Conservation (phyloP, 1,139 yeast species). For the Spencermartinsiella ligniputridi region DNA sequence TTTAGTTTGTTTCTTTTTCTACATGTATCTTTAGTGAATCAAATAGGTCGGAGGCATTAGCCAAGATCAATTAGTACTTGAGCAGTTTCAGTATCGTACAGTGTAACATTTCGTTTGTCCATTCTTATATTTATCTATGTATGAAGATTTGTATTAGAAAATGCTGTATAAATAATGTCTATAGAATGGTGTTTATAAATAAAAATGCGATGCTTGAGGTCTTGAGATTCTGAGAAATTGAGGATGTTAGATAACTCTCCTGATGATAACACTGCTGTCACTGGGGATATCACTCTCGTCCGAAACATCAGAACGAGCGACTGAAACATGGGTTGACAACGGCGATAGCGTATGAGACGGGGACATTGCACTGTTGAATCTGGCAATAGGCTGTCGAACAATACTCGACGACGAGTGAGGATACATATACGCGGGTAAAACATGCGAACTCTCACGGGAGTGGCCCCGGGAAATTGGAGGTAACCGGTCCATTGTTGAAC, state of each 20-base stretch:
- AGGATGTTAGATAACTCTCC: not conserved
- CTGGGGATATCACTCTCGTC: slow-evolving; percentile 1
- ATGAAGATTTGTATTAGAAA: too few relatives aligned
- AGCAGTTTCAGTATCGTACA: too few relatives aligned
- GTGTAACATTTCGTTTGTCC: too few relatives aligned
- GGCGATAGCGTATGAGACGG: not conserved
- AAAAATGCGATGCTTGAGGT: too few relatives aligned
- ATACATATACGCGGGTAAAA: not conserved
- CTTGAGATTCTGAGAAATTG: too few relatives aligned
- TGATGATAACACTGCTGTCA: not conserved
- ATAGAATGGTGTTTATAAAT: too few relatives aligned
- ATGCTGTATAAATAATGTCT: too few relatives aligned
- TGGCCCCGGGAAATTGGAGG: not conserved
- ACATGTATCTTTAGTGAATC: not conserved
- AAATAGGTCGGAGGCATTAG: too few relatives aligned
- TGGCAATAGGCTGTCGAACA: not conserved
- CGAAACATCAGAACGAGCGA: not conserved
- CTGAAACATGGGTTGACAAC: not conserved
- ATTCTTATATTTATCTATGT: too few relatives aligned
- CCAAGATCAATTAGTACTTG: too few relatives aligned
- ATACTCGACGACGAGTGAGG: not conserved
- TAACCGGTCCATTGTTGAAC: not conserved
- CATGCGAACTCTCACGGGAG: not conserved
- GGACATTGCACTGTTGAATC: not conserved
- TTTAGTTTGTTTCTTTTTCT: slow-evolving; percentile 15